Percentiles rank a stretch among this genome's conserved stretches.
phyloP scores from a whole-genome alignment of 179 eudicot species.

The Corrigiola litoralis region DNA sequence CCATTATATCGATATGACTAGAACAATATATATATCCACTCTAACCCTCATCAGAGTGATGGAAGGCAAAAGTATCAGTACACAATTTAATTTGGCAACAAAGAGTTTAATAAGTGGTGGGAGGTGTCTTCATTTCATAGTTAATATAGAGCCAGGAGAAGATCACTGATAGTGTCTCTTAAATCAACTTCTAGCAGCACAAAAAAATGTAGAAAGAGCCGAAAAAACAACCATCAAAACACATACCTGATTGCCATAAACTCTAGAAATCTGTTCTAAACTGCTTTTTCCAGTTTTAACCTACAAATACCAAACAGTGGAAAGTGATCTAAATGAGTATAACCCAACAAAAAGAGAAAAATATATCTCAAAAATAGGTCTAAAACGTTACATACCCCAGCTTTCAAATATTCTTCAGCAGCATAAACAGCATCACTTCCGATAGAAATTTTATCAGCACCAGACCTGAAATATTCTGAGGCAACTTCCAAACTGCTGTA shows the following conservation, averaged over 20 bases:
- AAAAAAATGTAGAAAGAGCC: not conserved
- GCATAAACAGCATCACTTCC: conserved; percentile 99
- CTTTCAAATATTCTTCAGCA: conserved; percentile 76
- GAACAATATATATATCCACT: too few species aligned
- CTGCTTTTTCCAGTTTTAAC: conserved; percentile 85
- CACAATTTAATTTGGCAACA: too few species aligned
- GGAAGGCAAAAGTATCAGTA: too few species aligned
- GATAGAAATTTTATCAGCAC: conserved; percentile 92
- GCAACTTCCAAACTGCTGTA: conserved; percentile 98
- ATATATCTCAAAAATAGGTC: not conserved
- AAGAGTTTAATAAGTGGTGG: too few species aligned
- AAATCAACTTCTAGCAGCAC: not conserved
- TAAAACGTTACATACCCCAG: conserved; percentile 52
- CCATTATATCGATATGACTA: too few species aligned
- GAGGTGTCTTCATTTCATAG: too few species aligned
- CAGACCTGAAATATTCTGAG: conserved; percentile 97
- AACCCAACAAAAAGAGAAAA: not conserved
- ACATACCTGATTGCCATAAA: conserved; percentile 89
- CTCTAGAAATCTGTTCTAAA: conserved; percentile 86
- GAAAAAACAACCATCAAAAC: not conserved
- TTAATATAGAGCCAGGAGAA: too few species aligned
- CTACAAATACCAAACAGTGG: conserved; percentile 29
- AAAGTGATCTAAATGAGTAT: not conserved
- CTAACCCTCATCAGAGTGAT: too few species aligned
- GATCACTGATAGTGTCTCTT: too few species aligned